A percentile compares a stretch with the other conserved stretches of the same genome.
Evolutionary conservation across 305 asterid species (phyloP).

Genomic region (Coffea humblotiana): DNA sequence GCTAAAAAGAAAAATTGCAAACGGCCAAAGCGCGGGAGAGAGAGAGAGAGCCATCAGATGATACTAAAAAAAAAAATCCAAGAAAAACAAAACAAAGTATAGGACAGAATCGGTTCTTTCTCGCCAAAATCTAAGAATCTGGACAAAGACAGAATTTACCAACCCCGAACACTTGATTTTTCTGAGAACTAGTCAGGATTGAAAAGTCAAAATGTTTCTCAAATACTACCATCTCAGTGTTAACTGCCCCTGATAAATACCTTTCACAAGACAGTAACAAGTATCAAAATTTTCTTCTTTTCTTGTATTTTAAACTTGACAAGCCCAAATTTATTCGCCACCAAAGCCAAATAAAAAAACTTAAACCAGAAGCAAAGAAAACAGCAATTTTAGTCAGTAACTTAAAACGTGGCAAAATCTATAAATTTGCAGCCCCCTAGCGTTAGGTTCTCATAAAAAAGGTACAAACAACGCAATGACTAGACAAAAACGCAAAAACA

Average conservation of each 20-base stretch:
- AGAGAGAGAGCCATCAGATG: neutral
- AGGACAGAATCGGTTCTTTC: neutral
- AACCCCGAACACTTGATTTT: neutral
- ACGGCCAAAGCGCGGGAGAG: neutral
- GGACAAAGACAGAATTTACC: neutral
- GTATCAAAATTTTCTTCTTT: neutral
- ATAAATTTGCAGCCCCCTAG: slow-evolving; percentile 3
- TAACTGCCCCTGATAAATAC: neutral
- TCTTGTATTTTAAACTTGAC: neutral
- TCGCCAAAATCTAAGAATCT: slow-evolving; percentile 2
- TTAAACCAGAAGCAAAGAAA: neutral
- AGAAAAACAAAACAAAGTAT: neutral
- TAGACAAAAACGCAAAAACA: neutral
- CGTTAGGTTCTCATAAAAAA: neutral
- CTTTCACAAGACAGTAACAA: neutral
- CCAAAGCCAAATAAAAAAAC: neutral
- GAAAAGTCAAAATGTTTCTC: slow-evolving; percentile 4
- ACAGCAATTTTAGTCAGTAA: neutral
- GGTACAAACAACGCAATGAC: neutral
- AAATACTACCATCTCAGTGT: neutral
- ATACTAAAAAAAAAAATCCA: neutral
- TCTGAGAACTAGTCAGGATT: neutral
- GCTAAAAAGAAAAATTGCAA: neutral
- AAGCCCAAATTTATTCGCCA: neutral
- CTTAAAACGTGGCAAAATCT: neutral